Evolutionary conservation across 2,329 filamentous ascomycete genomes (phyloP), one percentile per base, ranked within the genome.

Genomic region (Xylaria sp.): DNA sequence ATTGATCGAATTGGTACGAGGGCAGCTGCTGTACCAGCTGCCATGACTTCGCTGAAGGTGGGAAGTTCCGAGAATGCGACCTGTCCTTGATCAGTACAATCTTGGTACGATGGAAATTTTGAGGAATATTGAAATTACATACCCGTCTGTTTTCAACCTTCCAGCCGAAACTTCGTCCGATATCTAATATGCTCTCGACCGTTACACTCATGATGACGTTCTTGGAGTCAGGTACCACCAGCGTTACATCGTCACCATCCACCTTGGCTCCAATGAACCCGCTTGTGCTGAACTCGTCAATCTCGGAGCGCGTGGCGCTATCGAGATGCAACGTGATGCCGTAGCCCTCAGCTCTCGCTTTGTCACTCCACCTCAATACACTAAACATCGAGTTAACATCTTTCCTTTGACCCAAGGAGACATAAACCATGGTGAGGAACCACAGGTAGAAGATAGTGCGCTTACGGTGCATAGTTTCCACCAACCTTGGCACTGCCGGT

Each of bases 251-350:
- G 4, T 81, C 79, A 28, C 83, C 85, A 45, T 87, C 81, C 58
- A 84, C 83, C 68, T 85, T 82, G 5, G 92, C 90, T 3, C 93
- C 95, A 67, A 98, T 90, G 77, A 99, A 98, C 0, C 92, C 94
- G 66, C 90, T 94, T 0, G 95, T 98, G 69, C 91, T 95, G 75
- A 98, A 99, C 83, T 99, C 94, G 73, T 99, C 94, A 65, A 99
- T 87, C 76, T 96, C 92, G 63, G 87, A 89, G 70, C 94, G 86
- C 9, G 87, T 91, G 73, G 89, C 88, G 76, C 91, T 95, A 78
- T 98, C 95, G 57, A 98, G 81, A 76, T 98, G 94, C 72, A 98
- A 82, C 1, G 94, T 98, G 73, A 98, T 98, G n/a, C 92, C 94
- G 73, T 86, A 98, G 33, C 94, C 94, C 63, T 92, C 86, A 17